Conservation (phyloP, 2,329 filamentous ascomycete genomes). For the Thermothelomyces thermophilus region DNA sequence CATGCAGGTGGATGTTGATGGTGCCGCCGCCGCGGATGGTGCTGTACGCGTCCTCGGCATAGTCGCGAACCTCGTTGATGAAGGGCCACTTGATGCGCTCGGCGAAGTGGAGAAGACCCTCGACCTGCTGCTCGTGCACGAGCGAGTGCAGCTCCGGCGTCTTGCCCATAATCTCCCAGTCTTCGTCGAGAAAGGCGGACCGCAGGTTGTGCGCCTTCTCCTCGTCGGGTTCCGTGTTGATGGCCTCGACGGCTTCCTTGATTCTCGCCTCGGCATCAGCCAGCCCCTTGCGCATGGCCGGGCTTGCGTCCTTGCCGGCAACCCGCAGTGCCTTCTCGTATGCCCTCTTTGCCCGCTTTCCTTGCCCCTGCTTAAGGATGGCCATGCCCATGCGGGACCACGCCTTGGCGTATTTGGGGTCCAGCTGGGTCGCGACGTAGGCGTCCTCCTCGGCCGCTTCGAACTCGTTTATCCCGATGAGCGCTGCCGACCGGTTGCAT, state of each 20-base stretch:
- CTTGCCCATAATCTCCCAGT: not conserved
- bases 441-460: not conserved
- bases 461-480: not conserved
- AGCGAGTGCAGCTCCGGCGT: not conserved
- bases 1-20: slow-evolving; percentile 4
- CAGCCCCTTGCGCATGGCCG: not conserved
- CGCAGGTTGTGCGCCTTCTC: not conserved
- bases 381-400: not conserved
- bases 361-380: not conserved
- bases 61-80: slow-evolving; percentile 10
- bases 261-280: not conserved
- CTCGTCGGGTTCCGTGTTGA: not conserved
- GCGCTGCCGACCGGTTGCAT: not conserved
- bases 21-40: slow-evolving; percentile 3
- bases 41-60: slow-evolving; percentile 9
- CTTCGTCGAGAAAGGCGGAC: not conserved
- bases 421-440: not conserved
- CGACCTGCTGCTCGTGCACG: slow-evolving; percentile 8
- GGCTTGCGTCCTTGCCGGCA: not conserved
- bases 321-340: not conserved
- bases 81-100: slow-evolving; percentile 11
- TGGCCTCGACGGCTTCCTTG: not conserved
- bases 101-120: slow-evolving; percentile 10
- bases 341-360: not conserved
- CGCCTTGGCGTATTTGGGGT: not conserved